A percentile compares a stretch with the other conserved stretches of the same genome.
Evolutionary conservation across 345 rosid species (phyloP).

Genomic region (Eucalyptus pauciflora): DNA sequence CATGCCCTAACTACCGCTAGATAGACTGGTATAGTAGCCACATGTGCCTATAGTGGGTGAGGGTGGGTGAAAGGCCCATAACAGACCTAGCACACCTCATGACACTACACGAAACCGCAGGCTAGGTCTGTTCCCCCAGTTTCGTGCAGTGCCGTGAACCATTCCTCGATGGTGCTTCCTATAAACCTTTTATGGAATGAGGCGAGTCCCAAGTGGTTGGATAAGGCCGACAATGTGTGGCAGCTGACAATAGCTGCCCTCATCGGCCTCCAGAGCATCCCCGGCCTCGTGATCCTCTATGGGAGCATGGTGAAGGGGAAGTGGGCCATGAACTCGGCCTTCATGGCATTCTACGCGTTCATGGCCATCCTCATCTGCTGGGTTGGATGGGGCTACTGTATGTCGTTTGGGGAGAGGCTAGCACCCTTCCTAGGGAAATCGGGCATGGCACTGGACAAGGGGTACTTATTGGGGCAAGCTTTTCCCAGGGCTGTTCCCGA

Average conservation of each 20-base stretch:
- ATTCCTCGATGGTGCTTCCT: constrained; percentile 16
- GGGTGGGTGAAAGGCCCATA: too few relatives aligned
- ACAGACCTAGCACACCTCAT: too few relatives aligned
- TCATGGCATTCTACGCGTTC: constrained; percentile 47
- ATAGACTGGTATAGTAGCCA: too few relatives aligned
- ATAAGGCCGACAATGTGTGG: constrained; percentile 42
- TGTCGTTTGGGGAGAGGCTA: constrained; percentile 39
- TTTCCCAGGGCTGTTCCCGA: constrained; percentile 22
- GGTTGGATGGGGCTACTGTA: constrained; percentile 40
- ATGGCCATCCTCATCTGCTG: constrained; percentile 28
- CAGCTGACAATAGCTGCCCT: constrained; percentile 47
- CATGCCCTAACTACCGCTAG: too few relatives aligned
- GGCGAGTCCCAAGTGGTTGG: constrained; percentile 34
- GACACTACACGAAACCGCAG: too few relatives aligned
- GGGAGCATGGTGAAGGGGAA: constrained; percentile 31
- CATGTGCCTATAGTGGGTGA: too few relatives aligned
- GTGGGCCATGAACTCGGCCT: constrained; percentile 47
- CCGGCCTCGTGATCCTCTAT: constrained; percentile 37
- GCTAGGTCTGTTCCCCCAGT: too few relatives aligned
- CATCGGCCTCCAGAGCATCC: constrained; percentile 31
- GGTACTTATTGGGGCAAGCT: constrained; percentile 16
- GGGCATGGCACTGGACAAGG: constrained; percentile 16
- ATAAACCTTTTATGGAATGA: constrained; percentile 19
- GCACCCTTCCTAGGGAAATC: constrained; percentile 25
- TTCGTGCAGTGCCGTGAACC: too few relatives aligned